Conservation (phyloP, 2,329 filamentous ascomycete genomes). For the Microdochium nivale region DNA sequence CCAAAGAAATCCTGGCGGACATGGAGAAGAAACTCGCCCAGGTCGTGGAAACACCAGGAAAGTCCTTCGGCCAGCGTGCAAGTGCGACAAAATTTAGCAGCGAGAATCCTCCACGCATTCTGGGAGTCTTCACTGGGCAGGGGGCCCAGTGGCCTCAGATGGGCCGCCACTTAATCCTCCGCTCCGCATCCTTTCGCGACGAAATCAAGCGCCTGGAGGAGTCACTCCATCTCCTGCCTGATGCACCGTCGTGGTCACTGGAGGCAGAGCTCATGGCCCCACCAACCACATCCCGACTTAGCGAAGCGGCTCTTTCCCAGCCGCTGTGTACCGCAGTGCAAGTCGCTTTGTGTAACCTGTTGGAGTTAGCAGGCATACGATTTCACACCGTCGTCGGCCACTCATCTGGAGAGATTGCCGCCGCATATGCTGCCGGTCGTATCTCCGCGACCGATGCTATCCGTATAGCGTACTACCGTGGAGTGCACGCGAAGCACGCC, state of each 20-base stretch:
- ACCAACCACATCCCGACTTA: conserved; percentile 16
- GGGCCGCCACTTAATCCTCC: conserved; percentile 18
- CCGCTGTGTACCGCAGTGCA: conserved; percentile 46
- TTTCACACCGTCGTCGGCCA: conserved; percentile 22
- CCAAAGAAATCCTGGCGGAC: background rate
- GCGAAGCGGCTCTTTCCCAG: conserved; percentile 34
- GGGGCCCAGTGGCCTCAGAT: conserved; percentile 26
- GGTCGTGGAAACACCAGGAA: background rate
- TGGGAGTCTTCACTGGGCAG: conserved; percentile 25
- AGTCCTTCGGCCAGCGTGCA: background rate
- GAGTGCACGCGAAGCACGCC: conserved; percentile 13
- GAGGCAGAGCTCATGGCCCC: conserved; percentile 20
- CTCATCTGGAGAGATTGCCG: conserved; percentile 21
- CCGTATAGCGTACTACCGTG: conserved; percentile 20
- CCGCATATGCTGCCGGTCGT: conserved; percentile 19
- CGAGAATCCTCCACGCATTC: conserved; percentile 8
- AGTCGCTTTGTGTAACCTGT: conserved; percentile 30
- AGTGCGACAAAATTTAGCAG: background rate
- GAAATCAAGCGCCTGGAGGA: conserved; percentile 24
- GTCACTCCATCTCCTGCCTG: conserved; percentile 10
- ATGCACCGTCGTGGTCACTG: conserved; percentile 22
- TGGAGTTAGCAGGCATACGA: conserved; percentile 14
- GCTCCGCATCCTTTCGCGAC: conserved; percentile 20
- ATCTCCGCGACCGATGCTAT: conserved; percentile 18
- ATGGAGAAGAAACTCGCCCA: conserved; percentile 5